Evolutionary conservation across 257 asterid species (phyloP), one percentile per base, ranked within the genome.

Genomic region (Catharanthus roseus): DNA sequence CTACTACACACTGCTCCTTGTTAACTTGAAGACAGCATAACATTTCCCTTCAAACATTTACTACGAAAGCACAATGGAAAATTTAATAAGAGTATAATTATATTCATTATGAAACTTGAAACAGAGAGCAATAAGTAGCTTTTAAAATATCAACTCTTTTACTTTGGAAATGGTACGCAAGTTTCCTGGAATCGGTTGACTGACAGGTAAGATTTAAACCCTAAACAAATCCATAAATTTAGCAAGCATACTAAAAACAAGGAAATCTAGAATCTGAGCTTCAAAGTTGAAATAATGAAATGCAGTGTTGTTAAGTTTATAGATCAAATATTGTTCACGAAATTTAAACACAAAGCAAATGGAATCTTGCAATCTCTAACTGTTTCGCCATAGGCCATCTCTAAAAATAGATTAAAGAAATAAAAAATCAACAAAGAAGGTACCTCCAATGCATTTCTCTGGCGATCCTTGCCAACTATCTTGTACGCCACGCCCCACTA

Each of bases 401-500:
- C 18, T 4, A 3, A 49, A 49, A 13, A 16, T 18, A 2, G 2
- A 2, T 18, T 16, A 49, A 49, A 49, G 6, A 16, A 49, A 49
- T 11, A 0, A 44, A 0, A 24, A n/a, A n/a, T n/a, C n/a, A 38
- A n/a, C 13, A 31, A 77, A 67, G 34, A 7, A 68, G 74, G 34
- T 73, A 91, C 97, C 85, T 82, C 89, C 86, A 91, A 75, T 47
- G 99, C 99, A 57, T 79, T 77, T 50, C 78, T 85, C 78, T 91
- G 92, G 83, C 89, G 93, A 84, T 89, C 83, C 83, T 85, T 82
- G 72, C 70, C 69, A 31, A 73, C 75, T 69, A 91, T 89, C 75
- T 91, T 93, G 88, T 89, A 93, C 56, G 97, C 97, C 55, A 90
- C 93, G 62, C 97, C 99, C 96, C 99, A 91, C 99, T 93, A 82